phyloP scores from a whole-genome alignment of 257 asterid genomes.

The Fraxinus pennsylvanica region DNA sequence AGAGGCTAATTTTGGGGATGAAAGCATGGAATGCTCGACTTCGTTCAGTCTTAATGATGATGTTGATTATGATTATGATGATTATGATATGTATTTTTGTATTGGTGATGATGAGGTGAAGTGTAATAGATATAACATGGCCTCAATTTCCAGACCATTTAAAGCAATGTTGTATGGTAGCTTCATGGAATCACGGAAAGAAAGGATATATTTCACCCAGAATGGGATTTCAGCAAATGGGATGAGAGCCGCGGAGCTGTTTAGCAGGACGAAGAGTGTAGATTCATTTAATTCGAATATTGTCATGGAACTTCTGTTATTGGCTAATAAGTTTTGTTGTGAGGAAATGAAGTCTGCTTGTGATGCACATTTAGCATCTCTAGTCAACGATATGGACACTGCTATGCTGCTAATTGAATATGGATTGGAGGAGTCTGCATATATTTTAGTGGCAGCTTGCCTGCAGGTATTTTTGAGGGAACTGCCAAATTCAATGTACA shows the following conservation, averaged over 20 bases:
- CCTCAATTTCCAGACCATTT: constrained; percentile 83
- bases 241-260: constrained; percentile 75
- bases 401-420: constrained; percentile 70
- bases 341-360: constrained; percentile 80
- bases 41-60: constrained; percentile 45
- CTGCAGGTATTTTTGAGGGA: constrained; percentile 89
- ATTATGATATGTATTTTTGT: constrained; percentile 67
- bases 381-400: constrained; percentile 61
- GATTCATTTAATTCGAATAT: constrained; percentile 59
- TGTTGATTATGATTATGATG: constrained; percentile 42
- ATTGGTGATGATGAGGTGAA: constrained; percentile 83
- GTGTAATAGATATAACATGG: constrained; percentile 73
- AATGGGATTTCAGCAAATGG: constrained; percentile 68
- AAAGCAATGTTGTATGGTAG: constrained; percentile 74
- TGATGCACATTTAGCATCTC: constrained; percentile 68
- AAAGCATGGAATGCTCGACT: constrained; percentile 65
- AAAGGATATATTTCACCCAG: constrained; percentile 66
- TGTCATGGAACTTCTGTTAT: constrained; percentile 67
- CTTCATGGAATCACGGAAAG: constrained; percentile 75
- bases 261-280: constrained; percentile 64
- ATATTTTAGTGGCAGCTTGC: constrained; percentile 91
- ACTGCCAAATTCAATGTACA: constrained; percentile 68
- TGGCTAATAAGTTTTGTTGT: constrained; percentile 87
- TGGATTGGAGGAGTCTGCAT: constrained; percentile 77
- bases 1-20: constrained; percentile 27